Base-by-base conservation (phyloP, 495 filamentous ascomycete species). In the Paragyromitra xinjiangensis region DNA sequence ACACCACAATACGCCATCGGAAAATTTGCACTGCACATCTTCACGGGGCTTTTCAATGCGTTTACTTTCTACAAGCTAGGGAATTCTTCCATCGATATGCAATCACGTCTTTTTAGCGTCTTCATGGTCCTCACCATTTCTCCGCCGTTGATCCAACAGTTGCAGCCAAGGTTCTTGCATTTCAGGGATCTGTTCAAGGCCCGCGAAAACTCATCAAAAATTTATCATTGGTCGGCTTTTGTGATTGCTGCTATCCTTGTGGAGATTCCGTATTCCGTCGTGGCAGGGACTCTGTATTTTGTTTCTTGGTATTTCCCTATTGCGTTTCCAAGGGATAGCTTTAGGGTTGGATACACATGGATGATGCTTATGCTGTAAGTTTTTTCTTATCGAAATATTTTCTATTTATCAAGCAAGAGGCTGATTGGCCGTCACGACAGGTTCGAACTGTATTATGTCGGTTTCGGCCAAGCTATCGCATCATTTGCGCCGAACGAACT, bases 381-480 rank as follows among this genome's bases (percentile, higher is more conserved):
- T 6, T 45, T 56, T 6, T 1, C 19, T 3, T 12, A 62, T n/a
- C 11, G 19, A 24, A 34, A 2, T 61, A n/a, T 53, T 4, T 34
- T 19, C 29, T 40, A 19, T 42, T 12, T 5, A 14, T 34, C 22
- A 6, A 7, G 6, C 40, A 22, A 22, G 22, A 42, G 3, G 6
- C 0, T 22, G 24, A 65, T 39, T 19, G 24, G 16, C 56, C 37
- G 3, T 6, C 24, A 29, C 44, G 42, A 59, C n/a, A 74, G 71
- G 7, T 93, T 90, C 82, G 91, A 94, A 81, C 76, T 92, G 40
- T 94, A 88, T 83, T 94, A 93, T 77, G 85, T 93, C 64, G 86
- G 89, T 29, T 90, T 94, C 73, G 91, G 91, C 0, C 91, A 94
- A 83, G 89, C 90, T 75, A 93, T 95, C 59, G 93, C 93, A 0